These are phyloP conservation scores for Gossypium raimondii DNA, from an alignment of 345 rosid genomes.

Conservation along the genomic window DNA sequence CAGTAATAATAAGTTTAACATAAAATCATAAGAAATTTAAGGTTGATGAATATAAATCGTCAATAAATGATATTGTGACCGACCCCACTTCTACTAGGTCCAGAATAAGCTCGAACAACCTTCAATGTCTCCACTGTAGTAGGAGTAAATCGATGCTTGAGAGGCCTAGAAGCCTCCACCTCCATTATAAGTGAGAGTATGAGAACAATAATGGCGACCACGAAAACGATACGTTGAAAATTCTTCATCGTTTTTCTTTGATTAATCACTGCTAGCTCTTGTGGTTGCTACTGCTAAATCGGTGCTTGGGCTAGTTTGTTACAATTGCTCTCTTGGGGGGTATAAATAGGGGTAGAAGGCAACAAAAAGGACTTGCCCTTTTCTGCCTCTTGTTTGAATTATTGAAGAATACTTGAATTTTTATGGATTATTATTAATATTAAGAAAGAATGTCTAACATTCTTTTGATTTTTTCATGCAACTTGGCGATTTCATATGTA, in stretches of 20 bases:
- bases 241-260: conserved; percentile 16
- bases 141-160: conserved; percentile 2
- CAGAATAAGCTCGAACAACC: conserved; percentile 25
- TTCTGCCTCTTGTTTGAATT: neutral
- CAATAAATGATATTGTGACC: conserved; percentile 14
- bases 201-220: conserved; percentile 13
- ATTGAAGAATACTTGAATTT: neutral
- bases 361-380: neutral
- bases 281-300: no score
- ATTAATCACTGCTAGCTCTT: no score
- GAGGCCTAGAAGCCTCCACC: conserved; percentile 27
- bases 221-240: neutral
- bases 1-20: neutral
- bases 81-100: conserved; percentile 33
- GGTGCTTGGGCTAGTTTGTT: no score
- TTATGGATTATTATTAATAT: neutral
- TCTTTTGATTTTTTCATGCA: neutral
- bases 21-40: neutral
- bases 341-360: conserved; percentile 14
- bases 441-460: neutral
- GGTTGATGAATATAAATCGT: neutral
- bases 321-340: neutral
- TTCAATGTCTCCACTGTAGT: conserved; percentile 10
- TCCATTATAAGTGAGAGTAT: conserved; percentile 6
- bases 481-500: neutral